phyloP scores from a whole-genome alignment of 1,284 basidiomycete genomes.

The Cutaneotrichosporon cyanovorans region DNA sequence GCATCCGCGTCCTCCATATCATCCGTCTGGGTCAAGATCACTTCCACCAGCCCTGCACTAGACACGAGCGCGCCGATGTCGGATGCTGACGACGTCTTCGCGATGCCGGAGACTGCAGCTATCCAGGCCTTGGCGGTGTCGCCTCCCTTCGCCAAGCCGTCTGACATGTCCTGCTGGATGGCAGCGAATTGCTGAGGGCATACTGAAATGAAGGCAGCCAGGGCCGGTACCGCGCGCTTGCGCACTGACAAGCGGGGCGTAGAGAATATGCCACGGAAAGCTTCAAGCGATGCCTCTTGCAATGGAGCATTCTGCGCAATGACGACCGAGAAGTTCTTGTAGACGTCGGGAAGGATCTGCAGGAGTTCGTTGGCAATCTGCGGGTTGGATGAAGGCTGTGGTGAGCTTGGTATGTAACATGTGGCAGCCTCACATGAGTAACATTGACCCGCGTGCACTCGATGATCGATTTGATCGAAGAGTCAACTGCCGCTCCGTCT shows the following conservation, averaged over 20 bases:
- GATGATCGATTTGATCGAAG: slow-evolving; percentile 4
- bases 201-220: slow-evolving; percentile 45
- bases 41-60: slow-evolving; percentile 25
- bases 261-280: slow-evolving; percentile 66
- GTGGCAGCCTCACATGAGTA: slow-evolving; percentile 28
- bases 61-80: slow-evolving; percentile 27
- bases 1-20: slow-evolving; percentile 35
- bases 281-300: slow-evolving; percentile 56
- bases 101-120: slow-evolving; percentile 28
- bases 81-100: slow-evolving; percentile 25
- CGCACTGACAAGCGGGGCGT: slow-evolving; percentile 74
- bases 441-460: slow-evolving; percentile 56
- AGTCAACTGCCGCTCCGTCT: slow-evolving; percentile 1
- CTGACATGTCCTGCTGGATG: slow-evolving; percentile 23
- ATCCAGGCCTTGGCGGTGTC: slow-evolving; percentile 32
- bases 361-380: slow-evolving; percentile 81
- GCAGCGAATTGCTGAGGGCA: slow-evolving; percentile 26
- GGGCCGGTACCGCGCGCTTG: slow-evolving; percentile 78
- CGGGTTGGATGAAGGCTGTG: slow-evolving; percentile 56
- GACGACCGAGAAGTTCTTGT: slow-evolving; percentile 69
- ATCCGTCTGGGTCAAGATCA: slow-evolving; percentile 25
- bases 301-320: slow-evolving; percentile 52
- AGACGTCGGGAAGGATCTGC: slow-evolving; percentile 83
- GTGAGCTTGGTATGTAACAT: slow-evolving; percentile 14
- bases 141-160: slow-evolving; percentile 21